Evolutionary conservation across 306 rosid genomes (phyloP).

Genomic region (Malus sylvestris): DNA sequence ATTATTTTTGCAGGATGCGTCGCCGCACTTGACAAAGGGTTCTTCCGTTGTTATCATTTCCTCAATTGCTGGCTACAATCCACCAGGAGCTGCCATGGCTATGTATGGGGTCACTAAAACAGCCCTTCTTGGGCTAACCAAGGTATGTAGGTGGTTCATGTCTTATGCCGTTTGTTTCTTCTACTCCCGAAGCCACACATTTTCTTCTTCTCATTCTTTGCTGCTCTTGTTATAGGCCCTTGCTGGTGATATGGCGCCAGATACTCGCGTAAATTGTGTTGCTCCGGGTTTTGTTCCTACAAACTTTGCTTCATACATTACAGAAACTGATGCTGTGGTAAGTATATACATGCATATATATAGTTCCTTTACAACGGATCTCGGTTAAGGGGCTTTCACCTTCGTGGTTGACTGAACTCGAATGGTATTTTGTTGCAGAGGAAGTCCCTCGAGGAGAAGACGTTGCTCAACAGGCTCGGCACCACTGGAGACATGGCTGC

Average conservation of each 20-base stretch:
- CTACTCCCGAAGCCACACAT: neutral
- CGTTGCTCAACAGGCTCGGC: slow-evolving; percentile 78
- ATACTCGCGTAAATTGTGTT: slow-evolving; percentile 81
- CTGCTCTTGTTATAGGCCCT: slow-evolving; percentile 54
- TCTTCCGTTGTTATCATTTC: slow-evolving; percentile 83
- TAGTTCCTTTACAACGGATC: neutral
- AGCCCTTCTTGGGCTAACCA: slow-evolving; percentile 87
- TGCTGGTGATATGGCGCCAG: slow-evolving; percentile 78
- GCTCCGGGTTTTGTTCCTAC: slow-evolving; percentile 99
- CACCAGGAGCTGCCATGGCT: slow-evolving; percentile 61
- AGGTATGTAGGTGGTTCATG: slow-evolving; percentile 37
- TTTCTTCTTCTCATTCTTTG: slow-evolving; percentile 18
- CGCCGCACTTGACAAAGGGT: slow-evolving; percentile 63
- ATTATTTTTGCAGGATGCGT: slow-evolving; percentile 54
- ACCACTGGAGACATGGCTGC: slow-evolving; percentile 90
- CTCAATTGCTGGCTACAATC: slow-evolving; percentile 68
- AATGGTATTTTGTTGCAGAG: slow-evolving; percentile 39
- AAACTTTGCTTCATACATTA: slow-evolving; percentile 60
- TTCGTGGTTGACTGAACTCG: neutral
- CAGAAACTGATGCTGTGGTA: slow-evolving; percentile 38
- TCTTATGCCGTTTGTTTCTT: neutral
- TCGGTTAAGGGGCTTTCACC: neutral
- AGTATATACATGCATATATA: slow-evolving; percentile 12
- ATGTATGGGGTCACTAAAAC: slow-evolving; percentile 99
- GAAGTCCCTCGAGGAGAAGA: slow-evolving; percentile 43